A percentile compares a stretch with the other conserved stretches of the same genome.
phyloP scores from a whole-genome alignment of 2,329 filamentous ascomycete genomes.

The Harringtonia aguacate region DNA sequence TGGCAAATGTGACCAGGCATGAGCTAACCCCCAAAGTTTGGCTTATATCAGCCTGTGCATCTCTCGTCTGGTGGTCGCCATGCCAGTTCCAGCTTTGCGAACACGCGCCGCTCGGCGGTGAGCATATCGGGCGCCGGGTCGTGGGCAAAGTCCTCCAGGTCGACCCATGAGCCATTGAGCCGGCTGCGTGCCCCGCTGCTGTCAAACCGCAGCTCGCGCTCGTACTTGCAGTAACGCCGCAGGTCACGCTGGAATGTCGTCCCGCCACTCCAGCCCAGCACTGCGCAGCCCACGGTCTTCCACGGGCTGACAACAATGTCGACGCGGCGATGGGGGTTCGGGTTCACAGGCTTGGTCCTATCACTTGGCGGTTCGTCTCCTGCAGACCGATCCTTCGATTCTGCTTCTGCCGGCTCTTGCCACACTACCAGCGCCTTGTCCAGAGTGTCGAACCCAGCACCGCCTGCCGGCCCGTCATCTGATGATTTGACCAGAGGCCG shows the following conservation, averaged over 20 bases:
- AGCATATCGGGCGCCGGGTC: slow-evolving; percentile 50
- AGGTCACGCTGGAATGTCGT: slow-evolving; percentile 87
- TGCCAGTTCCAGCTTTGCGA: slow-evolving; percentile 61
- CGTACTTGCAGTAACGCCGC: slow-evolving; percentile 64
- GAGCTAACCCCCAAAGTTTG: slow-evolving; percentile 24
- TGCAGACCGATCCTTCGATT: slow-evolving; percentile 22
- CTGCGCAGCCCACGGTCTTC: slow-evolving; percentile 78
- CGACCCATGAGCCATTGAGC: slow-evolving; percentile 55
- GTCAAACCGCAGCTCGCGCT: slow-evolving; percentile 75
- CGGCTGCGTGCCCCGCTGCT: slow-evolving; percentile 72
- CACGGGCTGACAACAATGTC: slow-evolving; percentile 89
- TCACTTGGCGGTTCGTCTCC: slow-evolving; percentile 1
- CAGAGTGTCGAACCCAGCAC: slow-evolving; percentile 69
- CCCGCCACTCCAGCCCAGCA: slow-evolving; percentile 80
- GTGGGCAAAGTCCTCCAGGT: slow-evolving; percentile 48
- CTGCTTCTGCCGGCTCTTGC: slow-evolving; percentile 51
- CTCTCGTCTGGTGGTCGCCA: slow-evolving; percentile 57
- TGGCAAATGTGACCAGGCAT: too few relatives aligned
- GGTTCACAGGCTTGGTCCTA: slow-evolving; percentile 33
- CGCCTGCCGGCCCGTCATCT: slow-evolving; percentile 15
- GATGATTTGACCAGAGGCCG: background rate
- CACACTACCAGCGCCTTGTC: slow-evolving; percentile 92
- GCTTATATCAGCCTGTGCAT: too few relatives aligned
- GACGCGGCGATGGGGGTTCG: slow-evolving; percentile 70
- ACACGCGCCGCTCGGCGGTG: slow-evolving; percentile 70